A percentile compares a stretch with the other conserved stretches of the same genome.
Evolutionary conservation across 805 yeast species (phyloP).

Genomic region (Alloascoidea africana): DNA sequence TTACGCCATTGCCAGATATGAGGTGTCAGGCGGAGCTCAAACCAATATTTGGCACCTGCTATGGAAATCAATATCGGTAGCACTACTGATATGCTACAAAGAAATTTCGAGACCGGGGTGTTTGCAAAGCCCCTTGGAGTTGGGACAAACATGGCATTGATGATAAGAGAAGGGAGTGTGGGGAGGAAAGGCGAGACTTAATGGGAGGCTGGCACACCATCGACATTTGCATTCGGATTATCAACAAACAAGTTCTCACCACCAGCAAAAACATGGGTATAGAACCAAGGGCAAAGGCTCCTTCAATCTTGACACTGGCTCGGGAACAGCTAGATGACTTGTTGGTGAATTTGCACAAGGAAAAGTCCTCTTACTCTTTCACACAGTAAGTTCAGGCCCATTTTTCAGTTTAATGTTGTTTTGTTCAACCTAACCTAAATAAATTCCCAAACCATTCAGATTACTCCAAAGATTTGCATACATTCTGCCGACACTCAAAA

Average conservation of each 20-base stretch:
- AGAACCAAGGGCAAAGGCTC: no score
- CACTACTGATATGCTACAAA: constrained; percentile 11
- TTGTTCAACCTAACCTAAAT: background rate
- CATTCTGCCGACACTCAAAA: constrained; percentile 11
- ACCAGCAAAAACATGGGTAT: no score
- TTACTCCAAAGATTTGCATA: constrained; percentile 7
- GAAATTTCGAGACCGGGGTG: constrained; percentile 19
- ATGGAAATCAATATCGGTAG: constrained; percentile 21
- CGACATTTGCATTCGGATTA: no score
- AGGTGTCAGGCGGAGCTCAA: constrained; percentile 18
- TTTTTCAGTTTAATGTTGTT: background rate
- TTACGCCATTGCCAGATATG: constrained; percentile 19
- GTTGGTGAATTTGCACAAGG: background rate
- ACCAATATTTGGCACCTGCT: constrained; percentile 20
- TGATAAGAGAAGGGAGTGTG: no score
- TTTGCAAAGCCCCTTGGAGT: constrained; percentile 22
- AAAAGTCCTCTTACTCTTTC: background rate
- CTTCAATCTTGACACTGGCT: no score
- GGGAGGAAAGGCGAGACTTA: no score
- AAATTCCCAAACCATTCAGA: background rate
- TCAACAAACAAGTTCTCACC: no score
- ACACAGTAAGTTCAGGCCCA: background rate
- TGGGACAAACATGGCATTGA: constrained; percentile 21
- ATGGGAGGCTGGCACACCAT: no score
- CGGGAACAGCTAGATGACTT: background rate